Conservation (phyloP, 768 basidiomycete species). For the Xerocomellus chrysenteron region DNA sequence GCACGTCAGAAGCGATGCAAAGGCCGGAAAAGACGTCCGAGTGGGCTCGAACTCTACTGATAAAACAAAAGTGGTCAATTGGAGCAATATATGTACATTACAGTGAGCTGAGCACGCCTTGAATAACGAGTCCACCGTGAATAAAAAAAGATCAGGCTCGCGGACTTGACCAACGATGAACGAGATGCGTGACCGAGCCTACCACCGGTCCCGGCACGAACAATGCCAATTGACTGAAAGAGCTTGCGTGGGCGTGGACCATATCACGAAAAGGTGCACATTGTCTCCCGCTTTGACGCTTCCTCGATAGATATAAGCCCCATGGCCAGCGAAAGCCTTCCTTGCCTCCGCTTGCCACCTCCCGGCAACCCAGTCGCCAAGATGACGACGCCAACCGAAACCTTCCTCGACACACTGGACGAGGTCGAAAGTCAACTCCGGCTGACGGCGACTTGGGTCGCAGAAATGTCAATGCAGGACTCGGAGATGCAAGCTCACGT, state of each 20-base stretch:
- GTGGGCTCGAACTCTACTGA: not conserved
- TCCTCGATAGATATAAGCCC: not conserved
- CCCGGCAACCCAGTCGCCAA: not conserved
- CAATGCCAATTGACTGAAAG: not conserved
- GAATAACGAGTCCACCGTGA: not conserved
- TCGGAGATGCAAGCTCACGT: not conserved
- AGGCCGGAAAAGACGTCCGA: not conserved
- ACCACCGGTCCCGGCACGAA: not conserved
- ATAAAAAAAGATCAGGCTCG: not conserved
- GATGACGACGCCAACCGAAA: not conserved
- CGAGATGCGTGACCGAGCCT: not conserved
- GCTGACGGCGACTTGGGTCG: not conserved
- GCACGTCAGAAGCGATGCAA: conserved; percentile 1
- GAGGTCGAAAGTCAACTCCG: not conserved
- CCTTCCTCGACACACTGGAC: not conserved
- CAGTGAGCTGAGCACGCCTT: not conserved
- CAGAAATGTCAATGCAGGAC: not conserved
- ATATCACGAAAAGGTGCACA: not conserved
- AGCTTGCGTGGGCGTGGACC: not conserved
- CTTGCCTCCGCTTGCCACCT: not conserved
- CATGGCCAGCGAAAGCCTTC: not conserved
- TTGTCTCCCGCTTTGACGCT: not conserved
- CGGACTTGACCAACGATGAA: not conserved
- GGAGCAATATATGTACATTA: not conserved
- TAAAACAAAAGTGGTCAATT: not conserved